phyloP scores from a whole-genome alignment of 2,329 filamentous ascomycete genomes.

The Penicillium griseofulvum region DNA sequence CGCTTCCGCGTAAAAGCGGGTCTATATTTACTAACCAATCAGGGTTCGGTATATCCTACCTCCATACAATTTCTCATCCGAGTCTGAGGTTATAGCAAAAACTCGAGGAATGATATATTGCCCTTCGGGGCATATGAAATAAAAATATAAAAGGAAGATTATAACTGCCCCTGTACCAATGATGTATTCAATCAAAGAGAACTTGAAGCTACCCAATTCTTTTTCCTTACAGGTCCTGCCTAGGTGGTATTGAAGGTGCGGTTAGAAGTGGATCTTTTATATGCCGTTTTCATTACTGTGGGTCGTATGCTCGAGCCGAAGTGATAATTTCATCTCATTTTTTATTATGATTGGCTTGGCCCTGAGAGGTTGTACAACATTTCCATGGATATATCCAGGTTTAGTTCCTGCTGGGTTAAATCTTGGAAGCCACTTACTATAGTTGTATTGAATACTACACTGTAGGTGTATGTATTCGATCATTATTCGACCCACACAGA shows the following conservation, averaged over 20 bases:
- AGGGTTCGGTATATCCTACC: neutral
- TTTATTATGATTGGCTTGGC: neutral
- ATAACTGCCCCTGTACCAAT: neutral
- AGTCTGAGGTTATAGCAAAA: neutral
- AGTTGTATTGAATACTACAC: neutral
- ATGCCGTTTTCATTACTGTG: neutral
- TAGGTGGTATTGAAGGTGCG: no score
- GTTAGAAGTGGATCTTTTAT: neutral
- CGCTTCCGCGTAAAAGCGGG: neutral
- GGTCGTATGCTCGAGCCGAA: neutral
- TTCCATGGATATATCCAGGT: neutral
- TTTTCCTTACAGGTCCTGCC: neutral
- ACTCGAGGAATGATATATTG: neutral
- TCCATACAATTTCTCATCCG: neutral
- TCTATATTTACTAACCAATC: neutral
- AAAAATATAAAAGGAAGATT: neutral
- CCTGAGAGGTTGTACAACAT: neutral
- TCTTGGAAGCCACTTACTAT: no score
- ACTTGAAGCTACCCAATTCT: neutral
- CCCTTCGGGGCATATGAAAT: neutral
- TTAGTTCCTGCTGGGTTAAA: no score
- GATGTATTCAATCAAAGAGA: neutral
- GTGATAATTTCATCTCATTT: neutral
- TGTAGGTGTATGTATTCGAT: neutral
- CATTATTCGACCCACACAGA: neutral